Evolutionary conservation across 352 stramenopile genomes (phyloP).

Genomic region (Globisporangium perplexum): DNA sequence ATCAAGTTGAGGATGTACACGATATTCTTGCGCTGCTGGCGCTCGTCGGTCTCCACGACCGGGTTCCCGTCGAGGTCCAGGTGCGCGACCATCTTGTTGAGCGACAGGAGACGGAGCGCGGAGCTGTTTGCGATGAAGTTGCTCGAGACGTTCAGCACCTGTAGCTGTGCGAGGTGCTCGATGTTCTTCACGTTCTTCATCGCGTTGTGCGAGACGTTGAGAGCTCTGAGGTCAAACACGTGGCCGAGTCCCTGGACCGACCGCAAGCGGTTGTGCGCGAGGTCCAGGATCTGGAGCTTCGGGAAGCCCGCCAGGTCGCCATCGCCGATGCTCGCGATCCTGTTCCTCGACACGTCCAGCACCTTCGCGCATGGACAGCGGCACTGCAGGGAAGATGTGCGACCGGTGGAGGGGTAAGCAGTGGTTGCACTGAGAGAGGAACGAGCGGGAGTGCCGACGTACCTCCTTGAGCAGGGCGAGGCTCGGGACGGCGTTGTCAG

Average conservation of each 20-base stretch:
- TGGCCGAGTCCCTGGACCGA: conserved; percentile 47
- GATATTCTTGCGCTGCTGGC: conserved; percentile 58
- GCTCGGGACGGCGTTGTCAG: conserved; percentile 44
- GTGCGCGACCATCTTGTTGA: conserved; percentile 67
- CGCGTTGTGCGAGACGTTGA: conserved; percentile 51
- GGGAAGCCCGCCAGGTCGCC: conserved; percentile 45
- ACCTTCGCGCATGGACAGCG: conserved; percentile 46
- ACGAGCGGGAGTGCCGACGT: background rate
- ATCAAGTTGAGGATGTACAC: conserved; percentile 79
- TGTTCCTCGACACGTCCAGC: conserved; percentile 63
- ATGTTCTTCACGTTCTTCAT: conserved; percentile 69
- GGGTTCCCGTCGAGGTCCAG: conserved; percentile 75
- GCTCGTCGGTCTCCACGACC: conserved; percentile 57
- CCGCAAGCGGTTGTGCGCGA: conserved; percentile 54
- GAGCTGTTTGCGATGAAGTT: conserved; percentile 48
- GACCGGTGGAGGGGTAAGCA: too few species aligned
- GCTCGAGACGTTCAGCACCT: conserved; percentile 43
- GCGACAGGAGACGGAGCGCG: conserved; percentile 56
- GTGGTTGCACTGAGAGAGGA: too few species aligned
- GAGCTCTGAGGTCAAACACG: conserved; percentile 48
- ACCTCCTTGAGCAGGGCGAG: conserved; percentile 57
- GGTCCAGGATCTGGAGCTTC: conserved; percentile 58
- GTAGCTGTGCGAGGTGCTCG: conserved; percentile 53
- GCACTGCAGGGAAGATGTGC: too few species aligned
- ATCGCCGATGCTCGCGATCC: conserved; percentile 46